These are phyloP conservation scores for Warburgia ugandensis DNA, from an alignment of 164 flowering plant genomes.

Conservation along the genomic window DNA sequence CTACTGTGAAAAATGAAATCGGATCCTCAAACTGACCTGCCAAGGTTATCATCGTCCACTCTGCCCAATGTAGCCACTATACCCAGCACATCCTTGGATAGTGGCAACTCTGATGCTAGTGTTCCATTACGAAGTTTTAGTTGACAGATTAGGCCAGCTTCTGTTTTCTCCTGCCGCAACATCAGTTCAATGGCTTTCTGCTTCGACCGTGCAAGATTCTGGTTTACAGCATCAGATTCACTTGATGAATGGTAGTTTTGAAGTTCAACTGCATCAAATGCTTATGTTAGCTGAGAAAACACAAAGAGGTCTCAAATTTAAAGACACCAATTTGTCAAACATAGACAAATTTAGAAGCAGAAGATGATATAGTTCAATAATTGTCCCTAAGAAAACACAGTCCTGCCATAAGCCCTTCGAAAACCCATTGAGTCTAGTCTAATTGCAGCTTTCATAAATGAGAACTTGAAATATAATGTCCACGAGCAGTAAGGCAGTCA, in stretches of 20 bases:
- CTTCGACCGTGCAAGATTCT: slow-evolving; percentile 28
- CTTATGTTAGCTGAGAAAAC: slow-evolving; percentile 8
- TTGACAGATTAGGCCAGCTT: slow-evolving; percentile 59
- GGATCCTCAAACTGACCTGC: too few relatives aligned
- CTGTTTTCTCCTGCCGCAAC: slow-evolving; percentile 54
- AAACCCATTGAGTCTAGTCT: too few relatives aligned
- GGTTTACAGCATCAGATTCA: slow-evolving; percentile 14
- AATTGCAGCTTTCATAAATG: too few relatives aligned
- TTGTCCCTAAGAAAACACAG: too few relatives aligned
- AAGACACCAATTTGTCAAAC: too few relatives aligned
- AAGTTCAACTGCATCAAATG: slow-evolving; percentile 38
- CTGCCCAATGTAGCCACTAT: slow-evolving; percentile 74
- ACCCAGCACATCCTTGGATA: slow-evolving; percentile 64
- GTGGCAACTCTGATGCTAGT: slow-evolving; percentile 31
- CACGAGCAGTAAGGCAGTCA: too few relatives aligned
- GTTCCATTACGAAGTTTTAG: slow-evolving; percentile 38
- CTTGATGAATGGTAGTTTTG: slow-evolving; percentile 46
- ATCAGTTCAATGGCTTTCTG: slow-evolving; percentile 46
- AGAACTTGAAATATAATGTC: too few relatives aligned
- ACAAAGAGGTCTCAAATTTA: too few relatives aligned
- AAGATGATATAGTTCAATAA: too few relatives aligned
- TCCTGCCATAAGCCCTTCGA: too few relatives aligned
- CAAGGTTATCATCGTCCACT: slow-evolving; percentile 66
- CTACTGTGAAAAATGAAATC: too few relatives aligned
- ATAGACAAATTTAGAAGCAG: too few relatives aligned